phyloP scores from a whole-genome alignment of 208 protist genomes.

The Blastocrithidia nonstop region DNA sequence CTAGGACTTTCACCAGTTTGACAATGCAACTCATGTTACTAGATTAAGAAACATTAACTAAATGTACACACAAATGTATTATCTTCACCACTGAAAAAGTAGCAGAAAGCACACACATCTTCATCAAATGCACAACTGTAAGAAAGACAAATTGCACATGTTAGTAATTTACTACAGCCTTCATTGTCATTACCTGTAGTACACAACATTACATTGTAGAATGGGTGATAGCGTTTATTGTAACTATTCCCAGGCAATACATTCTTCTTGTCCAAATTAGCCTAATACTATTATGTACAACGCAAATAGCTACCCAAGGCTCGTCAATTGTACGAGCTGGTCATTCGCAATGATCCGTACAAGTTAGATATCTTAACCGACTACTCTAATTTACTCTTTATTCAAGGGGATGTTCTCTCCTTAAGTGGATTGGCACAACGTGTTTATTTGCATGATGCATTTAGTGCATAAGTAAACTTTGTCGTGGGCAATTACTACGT shows the following conservation, averaged over 20 bases:
- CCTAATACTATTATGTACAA: constrained; percentile 80
- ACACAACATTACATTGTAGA: constrained; percentile 8
- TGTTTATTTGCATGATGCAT: constrained; percentile 86
- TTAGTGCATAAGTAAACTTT: constrained; percentile 93
- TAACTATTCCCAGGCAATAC: constrained; percentile 42
- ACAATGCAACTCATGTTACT: too few relatives aligned
- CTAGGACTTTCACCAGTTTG: constrained; percentile 41
- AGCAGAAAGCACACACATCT: too few relatives aligned
- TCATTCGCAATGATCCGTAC: constrained; percentile 76
- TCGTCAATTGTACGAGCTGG: constrained; percentile 75
- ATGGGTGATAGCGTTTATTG: constrained; percentile 46
- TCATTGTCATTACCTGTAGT: too few relatives aligned
- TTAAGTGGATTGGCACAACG: constrained; percentile 87
- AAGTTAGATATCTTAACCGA: constrained; percentile 86
- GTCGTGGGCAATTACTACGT: constrained; percentile 97
- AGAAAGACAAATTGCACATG: too few relatives aligned
- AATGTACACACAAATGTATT: too few relatives aligned
- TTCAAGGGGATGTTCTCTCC: constrained; percentile 70
- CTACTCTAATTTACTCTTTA: constrained; percentile 97
- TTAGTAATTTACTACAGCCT: too few relatives aligned
- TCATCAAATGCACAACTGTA: too few relatives aligned
- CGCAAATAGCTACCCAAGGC: constrained; percentile 63
- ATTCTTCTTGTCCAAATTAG: constrained; percentile 70
- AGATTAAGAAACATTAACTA: too few relatives aligned
- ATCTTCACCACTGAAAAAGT: too few relatives aligned